A percentile compares a stretch with the other conserved stretches of the same genome.
These are phyloP conservation scores for Capsella rubella DNA, from an alignment of 441 rosid species.

Conservation along the genomic window DNA sequence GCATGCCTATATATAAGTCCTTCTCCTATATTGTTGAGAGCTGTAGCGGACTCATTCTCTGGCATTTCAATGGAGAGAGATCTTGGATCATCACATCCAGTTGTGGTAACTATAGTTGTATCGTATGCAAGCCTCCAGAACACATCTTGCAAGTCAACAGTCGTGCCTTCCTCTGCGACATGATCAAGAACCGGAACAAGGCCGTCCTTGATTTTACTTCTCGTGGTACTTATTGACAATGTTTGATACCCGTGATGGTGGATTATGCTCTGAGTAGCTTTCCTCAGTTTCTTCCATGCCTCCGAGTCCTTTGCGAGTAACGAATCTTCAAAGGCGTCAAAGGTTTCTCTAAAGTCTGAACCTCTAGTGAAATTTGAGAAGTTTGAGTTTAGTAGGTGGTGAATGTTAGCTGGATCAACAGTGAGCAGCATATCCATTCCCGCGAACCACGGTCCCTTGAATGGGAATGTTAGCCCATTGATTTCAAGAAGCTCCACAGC, in stretches of 20 bases:
- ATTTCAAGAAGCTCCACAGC: slow-evolving; percentile 16
- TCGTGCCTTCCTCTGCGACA: slow-evolving; percentile 9
- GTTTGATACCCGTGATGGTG: slow-evolving; percentile 42
- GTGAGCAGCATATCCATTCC: slow-evolving; percentile 46
- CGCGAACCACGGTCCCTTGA: slow-evolving; percentile 41
- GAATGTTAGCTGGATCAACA: slow-evolving; percentile 46
- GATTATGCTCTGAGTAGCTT: slow-evolving; percentile 39
- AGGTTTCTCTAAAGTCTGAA: slow-evolving; percentile 26
- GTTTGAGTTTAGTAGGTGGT: slow-evolving; percentile 46
- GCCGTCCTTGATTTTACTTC: slow-evolving; percentile 39
- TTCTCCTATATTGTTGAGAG: slow-evolving; percentile 38
- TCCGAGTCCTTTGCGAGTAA: slow-evolving; percentile 53
- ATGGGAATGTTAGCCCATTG: slow-evolving; percentile 23
- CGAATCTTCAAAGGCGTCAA: slow-evolving; percentile 59
- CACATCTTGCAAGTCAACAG: slow-evolving; percentile 58
- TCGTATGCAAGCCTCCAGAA: slow-evolving; percentile 53
- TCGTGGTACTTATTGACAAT: slow-evolving; percentile 42
- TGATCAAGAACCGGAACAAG: slow-evolving; percentile 47
- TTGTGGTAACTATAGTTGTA: slow-evolving; percentile 35
- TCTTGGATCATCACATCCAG: slow-evolving; percentile 48
- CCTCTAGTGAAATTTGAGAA: slow-evolving; percentile 36
- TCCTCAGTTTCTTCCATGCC: slow-evolving; percentile 52
- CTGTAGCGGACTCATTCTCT: slow-evolving; percentile 28
- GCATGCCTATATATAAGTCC: slow-evolving; percentile 28
- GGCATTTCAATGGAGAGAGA: slow-evolving; percentile 45